Percentiles rank a stretch among this genome's conserved stretches.
Evolutionary conservation across 2,329 filamentous ascomycete genomes (phyloP).

Genomic region (Alternaria novae-zelandiae): DNA sequence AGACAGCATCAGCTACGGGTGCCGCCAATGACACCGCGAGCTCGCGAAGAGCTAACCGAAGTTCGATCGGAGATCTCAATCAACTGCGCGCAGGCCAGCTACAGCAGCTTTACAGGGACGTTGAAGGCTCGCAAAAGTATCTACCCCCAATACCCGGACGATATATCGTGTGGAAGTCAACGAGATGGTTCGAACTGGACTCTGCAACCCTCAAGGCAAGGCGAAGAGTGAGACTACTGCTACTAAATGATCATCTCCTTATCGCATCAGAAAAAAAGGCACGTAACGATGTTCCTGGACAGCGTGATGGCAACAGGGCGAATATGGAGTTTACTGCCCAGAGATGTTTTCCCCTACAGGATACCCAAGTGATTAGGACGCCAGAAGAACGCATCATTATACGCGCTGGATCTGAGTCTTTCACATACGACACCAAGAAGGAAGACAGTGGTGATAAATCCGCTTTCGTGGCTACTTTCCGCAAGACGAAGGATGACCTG

Average conservation of each 20-base stretch:
- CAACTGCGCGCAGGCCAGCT: constrained; percentile 72
- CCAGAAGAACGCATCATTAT: constrained; percentile 74
- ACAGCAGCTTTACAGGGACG: constrained; percentile 89
- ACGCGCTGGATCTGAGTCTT: constrained; percentile 85
- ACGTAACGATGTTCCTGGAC: constrained; percentile 70
- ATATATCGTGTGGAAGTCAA: constrained; percentile 91
- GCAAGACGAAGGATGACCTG: constrained; percentile 90
- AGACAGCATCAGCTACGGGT: constrained; percentile 53
- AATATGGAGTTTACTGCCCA: constrained; percentile 82
- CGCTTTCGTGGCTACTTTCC: constrained; percentile 82
- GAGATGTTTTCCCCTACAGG: constrained; percentile 89
- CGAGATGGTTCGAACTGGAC: constrained; percentile 94
- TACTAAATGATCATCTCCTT: constrained; percentile 93
- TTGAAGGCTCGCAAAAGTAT: constrained; percentile 98
- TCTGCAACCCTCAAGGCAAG: constrained; percentile 96
- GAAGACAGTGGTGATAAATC: constrained; percentile 79
- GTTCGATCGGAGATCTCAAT: constrained; percentile 79
- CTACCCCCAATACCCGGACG: constrained; percentile 88
- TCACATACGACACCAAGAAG: constrained; percentile 92
- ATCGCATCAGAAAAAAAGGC: constrained; percentile 95
- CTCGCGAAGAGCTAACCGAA: constrained; percentile 72
- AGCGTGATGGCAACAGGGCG: constrained; percentile 50
- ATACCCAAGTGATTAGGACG: constrained; percentile 92
- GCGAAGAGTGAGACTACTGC: constrained; percentile 85
- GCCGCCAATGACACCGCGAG: constrained; percentile 46